Base-by-base conservation (phyloP, 257 asterid genomes). In the Solanum chilense region DNA sequence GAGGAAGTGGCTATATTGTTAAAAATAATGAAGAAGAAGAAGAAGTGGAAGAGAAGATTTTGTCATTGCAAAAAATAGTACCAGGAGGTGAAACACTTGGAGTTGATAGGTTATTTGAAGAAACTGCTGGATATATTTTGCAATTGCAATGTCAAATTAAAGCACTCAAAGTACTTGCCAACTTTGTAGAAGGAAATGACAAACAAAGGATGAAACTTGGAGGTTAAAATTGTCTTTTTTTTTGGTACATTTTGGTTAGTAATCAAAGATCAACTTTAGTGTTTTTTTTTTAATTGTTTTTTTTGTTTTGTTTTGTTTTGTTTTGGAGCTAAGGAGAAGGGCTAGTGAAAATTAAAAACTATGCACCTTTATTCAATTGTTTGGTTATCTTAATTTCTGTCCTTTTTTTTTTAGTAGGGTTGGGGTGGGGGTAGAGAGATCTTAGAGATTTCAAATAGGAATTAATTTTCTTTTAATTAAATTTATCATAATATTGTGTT, bases 71-170 rank as follows among this genome's bases (percentile, higher is more conserved):
- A 85, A 89, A 69, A 18, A 91, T 93, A 74, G 93, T 94, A 74
- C 98, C 98, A n/a, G 98, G 96, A 52, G 98, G 96, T 11, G 94
- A 94, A 83, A 70, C 86, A 15, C 93, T 93, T 6, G 88, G 89
- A 42, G 92, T 77, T 82, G 94, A 89, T 52, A 87, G 85, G 69
- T 89, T 93, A 18, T 92, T 92, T 80, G 94, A 91, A 84, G 95
- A 94, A 90, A 94, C 98, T 85, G 94, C 96, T 74, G 94, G 88
- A 25, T 94, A 94, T 76, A 94, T 94, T 69, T 42, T 89, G 89
- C 89, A 89, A 18, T 82, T 94, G 91, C 95, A 93, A 85, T 69
- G 69, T 45, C 93, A 91, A 86, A 89, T 93, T 6, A 88, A 92
- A 81, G 92, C 92, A 25, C 90, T 94, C 91, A 92, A 93, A 73